Evolutionary conservation across 768 basidiomycete species (phyloP), one percentile per base, ranked within the genome.

Genomic region (Rhodotorula babjevae): DNA sequence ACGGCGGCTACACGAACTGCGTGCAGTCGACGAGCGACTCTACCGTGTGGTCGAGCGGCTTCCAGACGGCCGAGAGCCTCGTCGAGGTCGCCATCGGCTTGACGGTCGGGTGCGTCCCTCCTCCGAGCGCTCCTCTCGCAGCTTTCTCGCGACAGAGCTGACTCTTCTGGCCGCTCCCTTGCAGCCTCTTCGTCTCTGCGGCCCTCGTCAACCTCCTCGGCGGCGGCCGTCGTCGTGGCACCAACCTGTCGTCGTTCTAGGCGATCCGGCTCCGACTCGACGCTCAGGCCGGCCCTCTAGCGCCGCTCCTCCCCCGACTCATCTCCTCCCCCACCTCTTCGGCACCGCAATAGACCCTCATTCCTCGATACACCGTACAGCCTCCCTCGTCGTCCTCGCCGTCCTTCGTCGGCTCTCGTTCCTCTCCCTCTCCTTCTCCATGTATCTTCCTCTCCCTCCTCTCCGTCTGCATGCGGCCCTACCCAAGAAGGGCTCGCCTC

Each of bases 51-150:
- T 78, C 87, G 33, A 85, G 86, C 29, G 89, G 88, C 0, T 92
- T 92, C 82, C 83, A 85, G 78, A 89, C 89, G 8, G 90, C 90
- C 10, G 82, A 90, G 73, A 89, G 89, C 79, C 83, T 92, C 52
- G 86, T 93, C 42, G 85, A 87, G 15, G 90, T 92, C 18, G 86
- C 88, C 27, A 87, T 92, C 77, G 90, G 87, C 12, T 81, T 89
- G n/a, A 90, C 90, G 0, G 89, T 93, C 72, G 91, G 66, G 65
- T 65, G 40, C 23, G 91, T 10, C 82, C 19, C 2, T 33, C 88
- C 73, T 88, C 90, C n/a, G n/a, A n/a, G n/a, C n/a, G n/a, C n/a
- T n/a, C 80, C 83, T 91, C 50, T 12, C 44, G 36, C 6, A 2
- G 6, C 44, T 46, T 15, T 46, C 44, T 18, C 44, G 14, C 12